These are phyloP conservation scores for Epichloe hybrida DNA, from an alignment of 2,329 filamentous ascomycete species.

Conservation along the genomic window DNA sequence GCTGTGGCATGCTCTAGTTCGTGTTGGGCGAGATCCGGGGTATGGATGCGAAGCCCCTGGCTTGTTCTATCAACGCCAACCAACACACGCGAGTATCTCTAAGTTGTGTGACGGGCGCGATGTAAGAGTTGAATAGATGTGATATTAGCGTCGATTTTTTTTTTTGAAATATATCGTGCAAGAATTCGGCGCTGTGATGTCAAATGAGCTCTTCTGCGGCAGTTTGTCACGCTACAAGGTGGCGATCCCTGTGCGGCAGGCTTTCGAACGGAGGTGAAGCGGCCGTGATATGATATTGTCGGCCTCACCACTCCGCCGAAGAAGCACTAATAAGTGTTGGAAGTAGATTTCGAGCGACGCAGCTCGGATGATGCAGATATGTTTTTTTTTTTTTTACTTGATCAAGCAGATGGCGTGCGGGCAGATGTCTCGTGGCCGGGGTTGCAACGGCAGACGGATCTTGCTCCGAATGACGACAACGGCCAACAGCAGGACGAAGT, in stretches of 20 bases:
- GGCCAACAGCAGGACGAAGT: neutral
- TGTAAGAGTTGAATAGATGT: neutral
- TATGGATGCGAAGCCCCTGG: neutral
- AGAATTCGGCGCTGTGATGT: neutral
- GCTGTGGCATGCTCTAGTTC: slow-evolving; percentile 3
- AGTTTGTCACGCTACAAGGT: neutral
- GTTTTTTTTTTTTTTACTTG: neutral
- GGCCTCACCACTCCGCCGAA: neutral
- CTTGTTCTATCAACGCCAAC: neutral
- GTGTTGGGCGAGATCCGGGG: neutral
- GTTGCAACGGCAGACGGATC: neutral
- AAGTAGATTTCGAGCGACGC: neutral
- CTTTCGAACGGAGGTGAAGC: neutral
- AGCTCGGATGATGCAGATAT: neutral
- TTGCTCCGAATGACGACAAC: slow-evolving; percentile 1
- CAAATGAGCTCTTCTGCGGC: neutral
- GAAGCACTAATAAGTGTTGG: neutral
- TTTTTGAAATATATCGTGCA: neutral
- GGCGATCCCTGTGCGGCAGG: neutral
- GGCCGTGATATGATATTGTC: neutral
- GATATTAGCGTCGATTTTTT: neutral
- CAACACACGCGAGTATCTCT: neutral
- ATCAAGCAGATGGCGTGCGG: neutral
- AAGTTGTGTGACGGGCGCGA: neutral
- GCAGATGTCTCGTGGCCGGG: neutral